phyloP scores from a whole-genome alignment of 805 yeast species.

The Pichia nanzhaoensis region DNA sequence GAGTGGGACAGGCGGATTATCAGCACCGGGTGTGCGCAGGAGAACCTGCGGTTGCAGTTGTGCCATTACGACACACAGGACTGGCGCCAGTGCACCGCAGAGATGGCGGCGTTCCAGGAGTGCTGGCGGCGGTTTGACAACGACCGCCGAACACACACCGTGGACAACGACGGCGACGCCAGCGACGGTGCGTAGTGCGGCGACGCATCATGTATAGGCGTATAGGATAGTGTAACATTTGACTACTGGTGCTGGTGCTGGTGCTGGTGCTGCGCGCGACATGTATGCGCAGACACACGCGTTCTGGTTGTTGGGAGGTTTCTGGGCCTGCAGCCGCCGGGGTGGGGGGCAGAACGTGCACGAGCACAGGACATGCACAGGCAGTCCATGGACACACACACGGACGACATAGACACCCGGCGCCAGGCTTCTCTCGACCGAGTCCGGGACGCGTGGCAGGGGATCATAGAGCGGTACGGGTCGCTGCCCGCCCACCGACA shows the following conservation, averaged over 20 bases:
- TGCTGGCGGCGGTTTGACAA: constrained; percentile 38
- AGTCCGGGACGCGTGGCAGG: constrained; percentile 1
- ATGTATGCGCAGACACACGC: too few species aligned
- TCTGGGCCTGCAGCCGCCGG: too few species aligned
- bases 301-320: too few species aligned
- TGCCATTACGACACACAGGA: constrained; percentile 80
- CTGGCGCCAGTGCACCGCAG: constrained; percentile 68
- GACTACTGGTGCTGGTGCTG: too few species aligned
- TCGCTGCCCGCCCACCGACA: neutral
- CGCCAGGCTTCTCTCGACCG: neutral
- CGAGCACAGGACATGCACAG: too few species aligned
- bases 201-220: too few species aligned
- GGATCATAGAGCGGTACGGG: neutral
- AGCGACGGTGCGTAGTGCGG: too few species aligned
- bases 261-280: too few species aligned
- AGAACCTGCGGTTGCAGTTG: constrained; percentile 60
- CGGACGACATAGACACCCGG: constrained; percentile 4
- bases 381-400: too few species aligned
- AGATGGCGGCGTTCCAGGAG: constrained; percentile 40
- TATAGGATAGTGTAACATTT: too few species aligned
- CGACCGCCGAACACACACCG: constrained; percentile 33
- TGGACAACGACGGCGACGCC: constrained; percentile 29
- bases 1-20: constrained; percentile 72
- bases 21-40: constrained; percentile 71
- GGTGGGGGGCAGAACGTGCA: too few species aligned